These are phyloP conservation scores for Sclerospora graminicola DNA, from an alignment of 352 stramenopile species.

Conservation along the genomic window DNA sequence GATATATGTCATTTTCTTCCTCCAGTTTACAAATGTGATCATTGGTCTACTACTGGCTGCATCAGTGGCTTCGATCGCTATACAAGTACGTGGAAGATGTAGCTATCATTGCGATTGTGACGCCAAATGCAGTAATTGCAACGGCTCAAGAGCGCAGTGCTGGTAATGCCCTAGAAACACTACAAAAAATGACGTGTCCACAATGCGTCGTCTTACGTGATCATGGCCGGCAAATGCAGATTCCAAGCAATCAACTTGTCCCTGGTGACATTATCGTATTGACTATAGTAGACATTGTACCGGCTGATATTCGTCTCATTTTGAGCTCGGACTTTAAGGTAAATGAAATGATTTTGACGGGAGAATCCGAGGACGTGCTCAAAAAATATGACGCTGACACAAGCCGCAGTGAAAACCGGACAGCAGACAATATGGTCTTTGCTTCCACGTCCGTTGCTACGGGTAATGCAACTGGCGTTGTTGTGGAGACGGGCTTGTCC, in stretches of 20 bases:
- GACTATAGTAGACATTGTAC: constrained; percentile 88
- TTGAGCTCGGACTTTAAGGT: constrained; percentile 78
- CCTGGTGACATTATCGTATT: constrained; percentile 77
- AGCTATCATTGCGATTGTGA: constrained; percentile 64
- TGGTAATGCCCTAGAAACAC: constrained; percentile 49
- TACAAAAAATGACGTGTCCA: constrained; percentile 64
- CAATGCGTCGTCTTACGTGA: constrained; percentile 53
- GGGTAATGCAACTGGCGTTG: constrained; percentile 47
- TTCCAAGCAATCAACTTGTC: constrained; percentile 56
- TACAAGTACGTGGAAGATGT: constrained; percentile 59
- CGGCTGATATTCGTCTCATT: constrained; percentile 85
- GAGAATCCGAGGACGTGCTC: constrained; percentile 80
- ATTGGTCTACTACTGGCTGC: constrained; percentile 55
- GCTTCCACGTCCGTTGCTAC: constrained; percentile 68
- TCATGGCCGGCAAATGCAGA: constrained; percentile 31
- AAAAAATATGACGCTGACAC: constrained; percentile 51
- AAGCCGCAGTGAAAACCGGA: constrained; percentile 43
- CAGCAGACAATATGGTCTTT: constrained; percentile 88
- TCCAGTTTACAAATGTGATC: constrained; percentile 76
- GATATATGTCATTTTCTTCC: constrained; percentile 46
- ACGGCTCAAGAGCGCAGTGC: constrained; percentile 60
- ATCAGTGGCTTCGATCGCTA: constrained; percentile 44
- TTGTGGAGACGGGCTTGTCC: constrained; percentile 53
- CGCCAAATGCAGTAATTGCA: constrained; percentile 57
- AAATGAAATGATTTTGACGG: constrained; percentile 92